A percentile compares a stretch with the other conserved stretches of the same genome.
phyloP scores from a whole-genome alignment of 257 asterid genomes.

The Solanum pimpinellifolium region DNA sequence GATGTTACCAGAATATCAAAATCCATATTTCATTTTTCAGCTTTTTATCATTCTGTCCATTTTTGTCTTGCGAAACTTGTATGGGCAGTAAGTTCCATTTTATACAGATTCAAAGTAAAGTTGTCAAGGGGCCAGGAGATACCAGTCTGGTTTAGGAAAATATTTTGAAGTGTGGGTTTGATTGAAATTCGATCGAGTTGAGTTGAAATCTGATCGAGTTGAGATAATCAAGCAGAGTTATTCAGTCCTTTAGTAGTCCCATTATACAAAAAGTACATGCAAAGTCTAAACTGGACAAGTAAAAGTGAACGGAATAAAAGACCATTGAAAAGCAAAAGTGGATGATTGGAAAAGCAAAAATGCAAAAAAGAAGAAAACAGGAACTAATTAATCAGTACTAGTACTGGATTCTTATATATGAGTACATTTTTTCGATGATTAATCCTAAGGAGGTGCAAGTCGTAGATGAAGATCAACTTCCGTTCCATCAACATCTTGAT shows the following conservation, averaged over 20 bases:
- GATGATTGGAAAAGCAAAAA: neutral
- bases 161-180: neutral
- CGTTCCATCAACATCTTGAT: constrained; percentile 23
- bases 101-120: too few relatives aligned
- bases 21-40: neutral
- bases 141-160: too few relatives aligned
- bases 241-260: neutral
- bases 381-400: neutral
- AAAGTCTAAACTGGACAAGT: neutral
- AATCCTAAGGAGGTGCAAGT: neutral
- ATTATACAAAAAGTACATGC: too few relatives aligned
- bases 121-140: too few relatives aligned
- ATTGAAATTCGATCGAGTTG: neutral
- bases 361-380: neutral
- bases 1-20: neutral
- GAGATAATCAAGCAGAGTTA: too few relatives aligned
- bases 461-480: constrained; percentile 72
- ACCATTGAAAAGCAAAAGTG: neutral
- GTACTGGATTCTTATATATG: neutral
- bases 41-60: neutral
- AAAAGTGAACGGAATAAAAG: neutral
- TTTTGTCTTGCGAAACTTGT: neutral
- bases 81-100: neutral
- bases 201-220: too few relatives aligned
- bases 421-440: neutral